phyloP scores from a whole-genome alignment of 148 eudicot species.

The Silene latifolia region DNA sequence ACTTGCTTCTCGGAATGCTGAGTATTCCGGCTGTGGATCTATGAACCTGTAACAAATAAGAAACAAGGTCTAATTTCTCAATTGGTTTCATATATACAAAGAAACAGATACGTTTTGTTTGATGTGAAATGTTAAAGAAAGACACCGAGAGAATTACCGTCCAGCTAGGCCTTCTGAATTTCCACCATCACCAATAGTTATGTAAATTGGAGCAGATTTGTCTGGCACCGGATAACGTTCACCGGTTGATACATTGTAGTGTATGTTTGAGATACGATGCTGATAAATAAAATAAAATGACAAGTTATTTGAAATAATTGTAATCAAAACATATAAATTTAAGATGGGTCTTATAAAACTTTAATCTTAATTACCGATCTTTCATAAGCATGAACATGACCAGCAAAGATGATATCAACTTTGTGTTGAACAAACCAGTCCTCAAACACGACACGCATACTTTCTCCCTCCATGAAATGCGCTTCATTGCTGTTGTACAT shows the following conservation, averaged over 20 bases:
- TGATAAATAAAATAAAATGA: no score
- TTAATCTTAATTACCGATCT: constrained; percentile 79
- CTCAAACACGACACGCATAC: constrained; percentile 77
- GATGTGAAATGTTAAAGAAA: neutral
- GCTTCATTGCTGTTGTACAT: constrained; percentile 79
- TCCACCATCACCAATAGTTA: no score
- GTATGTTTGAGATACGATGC: constrained; percentile 79
- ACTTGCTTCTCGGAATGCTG: no score
- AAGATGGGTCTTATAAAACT: neutral
- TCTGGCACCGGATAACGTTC: constrained; percentile 56
- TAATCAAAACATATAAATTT: neutral
- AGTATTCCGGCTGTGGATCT: no score
- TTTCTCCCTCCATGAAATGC: constrained; percentile 93
- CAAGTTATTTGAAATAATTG: no score
- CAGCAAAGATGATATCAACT: constrained; percentile 82
- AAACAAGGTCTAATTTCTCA: neutral
- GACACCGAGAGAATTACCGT: constrained; percentile 17
- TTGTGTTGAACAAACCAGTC: constrained; percentile 68
- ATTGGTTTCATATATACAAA: no score
- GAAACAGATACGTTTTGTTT: no score
- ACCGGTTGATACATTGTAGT: constrained; percentile 53
- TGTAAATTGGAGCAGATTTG: constrained; percentile 10
- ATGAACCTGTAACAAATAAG: constrained; percentile 46
- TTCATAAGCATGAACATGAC: constrained; percentile 96
- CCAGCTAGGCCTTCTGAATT: constrained; percentile 39